phyloP scores from a whole-genome alignment of 768 basidiomycete genomes.

The Crepidotus variabilis region DNA sequence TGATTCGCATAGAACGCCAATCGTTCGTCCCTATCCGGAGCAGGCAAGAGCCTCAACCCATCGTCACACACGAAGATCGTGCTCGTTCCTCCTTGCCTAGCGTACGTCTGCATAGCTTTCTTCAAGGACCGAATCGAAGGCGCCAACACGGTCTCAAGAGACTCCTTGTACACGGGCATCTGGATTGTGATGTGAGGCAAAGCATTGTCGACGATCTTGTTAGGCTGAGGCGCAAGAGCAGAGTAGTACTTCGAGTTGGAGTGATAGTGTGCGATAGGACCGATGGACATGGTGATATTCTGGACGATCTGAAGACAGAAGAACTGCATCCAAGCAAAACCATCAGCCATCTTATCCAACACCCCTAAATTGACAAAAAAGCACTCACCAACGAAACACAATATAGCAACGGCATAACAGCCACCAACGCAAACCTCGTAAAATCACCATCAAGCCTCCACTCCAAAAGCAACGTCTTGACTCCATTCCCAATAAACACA shows the following conservation, averaged over 20 bases:
- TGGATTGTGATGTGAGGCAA: slow-evolving; percentile 79
- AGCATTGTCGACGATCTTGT: slow-evolving; percentile 43
- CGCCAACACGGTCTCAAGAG: slow-evolving; percentile 61
- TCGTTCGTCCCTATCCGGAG: slow-evolving; percentile 57
- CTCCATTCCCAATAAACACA: slow-evolving; percentile 62
- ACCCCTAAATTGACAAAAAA: slow-evolving; percentile 14
- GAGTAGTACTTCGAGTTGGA: slow-evolving; percentile 81
- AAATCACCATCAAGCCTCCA: slow-evolving; percentile 58
- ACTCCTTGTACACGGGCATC: slow-evolving; percentile 86
- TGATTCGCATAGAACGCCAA: slow-evolving; percentile 68
- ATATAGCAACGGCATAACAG: slow-evolving; percentile 61
- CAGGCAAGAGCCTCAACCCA: slow-evolving; percentile 56
- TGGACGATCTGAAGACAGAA: slow-evolving; percentile 71
- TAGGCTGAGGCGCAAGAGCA: slow-evolving; percentile 53
- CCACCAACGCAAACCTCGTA: slow-evolving; percentile 60
- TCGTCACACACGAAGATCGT: slow-evolving; percentile 80
- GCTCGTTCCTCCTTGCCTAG: slow-evolving; percentile 77
- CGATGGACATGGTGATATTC: slow-evolving; percentile 69
- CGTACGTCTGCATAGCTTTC: slow-evolving; percentile 84
- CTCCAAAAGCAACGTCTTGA: slow-evolving; percentile 64
- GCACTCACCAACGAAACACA: slow-evolving; percentile 63
- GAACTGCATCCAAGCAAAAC: slow-evolving; percentile 41
- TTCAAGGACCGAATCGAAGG: slow-evolving; percentile 75
- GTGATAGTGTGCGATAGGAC: slow-evolving; percentile 78
- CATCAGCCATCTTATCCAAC: slow-evolving; percentile 17